phyloP scores from a whole-genome alignment of 345 rosid genomes.

The Melastoma malabathricum region DNA sequence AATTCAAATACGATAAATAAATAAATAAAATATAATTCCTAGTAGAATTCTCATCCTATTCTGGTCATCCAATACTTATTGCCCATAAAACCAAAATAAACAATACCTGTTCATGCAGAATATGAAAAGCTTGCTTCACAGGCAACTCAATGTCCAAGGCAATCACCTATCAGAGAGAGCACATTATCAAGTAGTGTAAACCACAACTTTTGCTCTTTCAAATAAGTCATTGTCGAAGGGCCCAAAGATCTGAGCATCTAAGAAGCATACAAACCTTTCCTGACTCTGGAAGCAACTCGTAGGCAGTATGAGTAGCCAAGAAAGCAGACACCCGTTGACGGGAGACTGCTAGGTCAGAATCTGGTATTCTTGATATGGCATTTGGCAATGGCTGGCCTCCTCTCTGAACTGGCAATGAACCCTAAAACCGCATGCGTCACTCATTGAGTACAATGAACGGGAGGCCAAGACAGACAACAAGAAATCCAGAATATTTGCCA shows the following conservation, averaged over 20 bases:
- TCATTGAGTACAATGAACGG: neutral
- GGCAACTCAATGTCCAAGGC: conserved; percentile 91
- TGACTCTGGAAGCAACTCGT: conserved; percentile 92
- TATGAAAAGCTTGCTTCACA: conserved; percentile 97
- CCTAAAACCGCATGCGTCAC: neutral
- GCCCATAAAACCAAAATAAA: too few relatives aligned
- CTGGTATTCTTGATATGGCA: conserved; percentile 37
- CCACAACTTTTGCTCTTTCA: neutral
- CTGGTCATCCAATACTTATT: too few relatives aligned
- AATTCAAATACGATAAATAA: too few relatives aligned
- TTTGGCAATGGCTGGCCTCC: conserved; percentile 32
- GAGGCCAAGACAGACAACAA: too few relatives aligned
- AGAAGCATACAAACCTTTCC: conserved; percentile 70
- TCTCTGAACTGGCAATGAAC: conserved; percentile 6
- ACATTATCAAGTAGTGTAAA: conserved; percentile 1
- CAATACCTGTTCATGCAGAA: conserved; percentile 83
- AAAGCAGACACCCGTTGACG: conserved; percentile 53
- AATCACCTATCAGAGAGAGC: conserved; percentile 44
- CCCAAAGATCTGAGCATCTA: conserved; percentile 2
- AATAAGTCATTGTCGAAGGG: neutral
- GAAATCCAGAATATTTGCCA: too few relatives aligned
- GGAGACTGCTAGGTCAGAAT: conserved; percentile 58
- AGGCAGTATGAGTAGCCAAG: conserved; percentile 67
- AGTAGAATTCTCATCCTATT: too few relatives aligned
- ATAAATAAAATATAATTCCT: too few relatives aligned